Conservation (phyloP, 306 rosid genomes). For the Hippophae tibetana region DNA sequence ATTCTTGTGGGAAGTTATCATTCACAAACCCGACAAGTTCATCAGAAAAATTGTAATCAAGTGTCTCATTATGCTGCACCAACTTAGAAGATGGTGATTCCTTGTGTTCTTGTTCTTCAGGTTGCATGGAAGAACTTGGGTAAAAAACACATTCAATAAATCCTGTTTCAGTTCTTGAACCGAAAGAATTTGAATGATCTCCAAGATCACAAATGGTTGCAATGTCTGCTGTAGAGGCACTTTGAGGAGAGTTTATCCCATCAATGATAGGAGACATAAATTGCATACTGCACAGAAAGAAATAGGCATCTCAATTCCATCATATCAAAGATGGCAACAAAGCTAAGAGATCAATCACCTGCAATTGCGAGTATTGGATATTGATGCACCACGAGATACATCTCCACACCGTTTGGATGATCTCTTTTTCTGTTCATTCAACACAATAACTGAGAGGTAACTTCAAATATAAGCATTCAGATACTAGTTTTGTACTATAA, state of each 20-base stretch:
- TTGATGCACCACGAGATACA: conserved; percentile 39
- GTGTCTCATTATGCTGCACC: conserved; percentile 30
- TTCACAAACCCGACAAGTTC: conserved; percentile 25
- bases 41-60: conserved; percentile 34
- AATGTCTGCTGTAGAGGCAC: conserved; percentile 28
- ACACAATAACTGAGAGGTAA: conserved; percentile 14
- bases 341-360: conserved; percentile 34
- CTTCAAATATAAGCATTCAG: conserved; percentile 15
- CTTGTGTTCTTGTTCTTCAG: conserved; percentile 36
- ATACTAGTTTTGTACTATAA: conserved; percentile 14
- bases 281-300: conserved; percentile 39
- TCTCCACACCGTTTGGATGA: conserved; percentile 46
- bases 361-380: conserved; percentile 38
- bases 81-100: conserved; percentile 42
- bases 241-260: conserved; percentile 25
- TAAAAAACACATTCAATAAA: conserved; percentile 61
- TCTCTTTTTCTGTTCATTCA: conserved; percentile 67
- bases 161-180: conserved; percentile 54
- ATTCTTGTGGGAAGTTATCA: conserved; percentile 39
- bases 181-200: conserved; percentile 51
- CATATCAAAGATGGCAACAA: conserved; percentile 10
- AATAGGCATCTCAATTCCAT: conserved; percentile 19
- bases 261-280: conserved; percentile 22
- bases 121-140: conserved; percentile 41
- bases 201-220: conserved; percentile 26